Conservation (phyloP, 495 filamentous ascomycete species). For the Xylaria bambusicola region DNA sequence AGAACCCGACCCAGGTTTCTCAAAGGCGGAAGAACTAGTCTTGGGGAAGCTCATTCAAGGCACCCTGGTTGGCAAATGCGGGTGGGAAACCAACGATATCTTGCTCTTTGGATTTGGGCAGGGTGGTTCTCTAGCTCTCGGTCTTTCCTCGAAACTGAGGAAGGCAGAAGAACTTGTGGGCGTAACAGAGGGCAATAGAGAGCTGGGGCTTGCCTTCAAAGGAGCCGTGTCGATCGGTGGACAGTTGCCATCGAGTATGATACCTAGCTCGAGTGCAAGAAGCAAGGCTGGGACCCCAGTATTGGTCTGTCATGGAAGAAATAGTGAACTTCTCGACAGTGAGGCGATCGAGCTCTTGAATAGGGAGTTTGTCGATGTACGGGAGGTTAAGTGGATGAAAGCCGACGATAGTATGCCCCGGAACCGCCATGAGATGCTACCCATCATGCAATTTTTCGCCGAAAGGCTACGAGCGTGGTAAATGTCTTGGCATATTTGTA, state of each 20-base stretch:
- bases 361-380: slow-evolving; percentile 69
- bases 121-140: slow-evolving; percentile 77
- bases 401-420: slow-evolving; percentile 80
- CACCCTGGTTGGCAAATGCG: slow-evolving; percentile 66
- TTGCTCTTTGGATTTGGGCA: slow-evolving; percentile 85
- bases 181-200: slow-evolving; percentile 14
- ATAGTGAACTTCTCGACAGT: slow-evolving; percentile 62
- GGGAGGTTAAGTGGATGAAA: slow-evolving; percentile 73
- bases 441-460: slow-evolving; percentile 91
- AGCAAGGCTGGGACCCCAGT: slow-evolving; percentile 71
- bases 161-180: slow-evolving; percentile 34
- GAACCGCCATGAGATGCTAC: slow-evolving; percentile 83
- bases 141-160: slow-evolving; percentile 48
- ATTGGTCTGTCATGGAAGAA: slow-evolving; percentile 68
- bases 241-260: slow-evolving; percentile 59
- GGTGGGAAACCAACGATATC: slow-evolving; percentile 68
- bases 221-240: slow-evolving; percentile 83
- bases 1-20: slow-evolving; percentile 80
- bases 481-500: neutral
- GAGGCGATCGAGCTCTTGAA: slow-evolving; percentile 63
- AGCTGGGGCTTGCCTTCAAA: slow-evolving; percentile 32
- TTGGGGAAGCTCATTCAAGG: slow-evolving; percentile 59
- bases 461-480: slow-evolving; percentile 66
- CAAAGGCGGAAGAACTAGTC: slow-evolving; percentile 52
- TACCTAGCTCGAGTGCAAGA: slow-evolving; percentile 35